phyloP scores from a whole-genome alignment of 805 yeast genomes.

The Spathaspora girioi region DNA sequence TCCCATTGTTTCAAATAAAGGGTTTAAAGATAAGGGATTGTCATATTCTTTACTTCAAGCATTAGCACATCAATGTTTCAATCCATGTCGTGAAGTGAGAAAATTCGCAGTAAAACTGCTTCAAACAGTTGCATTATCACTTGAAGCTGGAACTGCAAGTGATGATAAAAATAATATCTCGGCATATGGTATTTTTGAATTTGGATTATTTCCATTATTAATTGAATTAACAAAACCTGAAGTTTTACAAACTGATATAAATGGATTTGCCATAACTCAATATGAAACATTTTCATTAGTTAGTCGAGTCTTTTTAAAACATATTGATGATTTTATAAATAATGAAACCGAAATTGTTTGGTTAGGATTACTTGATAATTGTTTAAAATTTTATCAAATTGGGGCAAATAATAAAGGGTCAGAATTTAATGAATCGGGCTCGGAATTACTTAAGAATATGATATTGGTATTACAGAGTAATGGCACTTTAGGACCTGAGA shows the following conservation, averaged over 20 bases:
- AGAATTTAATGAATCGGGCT: constrained; percentile 26
- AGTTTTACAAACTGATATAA: constrained; percentile 50
- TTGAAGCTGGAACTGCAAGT: constrained; percentile 19
- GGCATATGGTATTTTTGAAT: constrained; percentile 59
- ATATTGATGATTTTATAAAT: constrained; percentile 21
- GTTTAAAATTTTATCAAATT: constrained; percentile 23
- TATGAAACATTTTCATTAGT: constrained; percentile 62
- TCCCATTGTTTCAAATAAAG: constrained; percentile 25
- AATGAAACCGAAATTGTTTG: constrained; percentile 26
- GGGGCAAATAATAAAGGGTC: constrained; percentile 13
- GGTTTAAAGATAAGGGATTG: constrained; percentile 32
- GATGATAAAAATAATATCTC: constrained; percentile 39
- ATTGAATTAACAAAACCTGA: constrained; percentile 66
- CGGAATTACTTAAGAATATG: constrained; percentile 40
- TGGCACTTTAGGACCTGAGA: constrained; percentile 19
- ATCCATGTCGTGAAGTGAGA: constrained; percentile 79
- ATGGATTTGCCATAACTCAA: constrained; percentile 64
- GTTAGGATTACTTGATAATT: constrained; percentile 32
- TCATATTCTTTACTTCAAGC: constrained; percentile 73
- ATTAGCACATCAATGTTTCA: constrained; percentile 82
- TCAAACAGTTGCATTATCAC: constrained; percentile 49
- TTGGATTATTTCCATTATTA: constrained; percentile 71
- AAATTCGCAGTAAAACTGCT: constrained; percentile 60
- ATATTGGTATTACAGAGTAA: constrained; percentile 32
- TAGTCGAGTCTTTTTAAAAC: constrained; percentile 50